Evolutionary conservation across 306 rosid genomes (phyloP).

Genomic region (Corylus heterophylla): DNA sequence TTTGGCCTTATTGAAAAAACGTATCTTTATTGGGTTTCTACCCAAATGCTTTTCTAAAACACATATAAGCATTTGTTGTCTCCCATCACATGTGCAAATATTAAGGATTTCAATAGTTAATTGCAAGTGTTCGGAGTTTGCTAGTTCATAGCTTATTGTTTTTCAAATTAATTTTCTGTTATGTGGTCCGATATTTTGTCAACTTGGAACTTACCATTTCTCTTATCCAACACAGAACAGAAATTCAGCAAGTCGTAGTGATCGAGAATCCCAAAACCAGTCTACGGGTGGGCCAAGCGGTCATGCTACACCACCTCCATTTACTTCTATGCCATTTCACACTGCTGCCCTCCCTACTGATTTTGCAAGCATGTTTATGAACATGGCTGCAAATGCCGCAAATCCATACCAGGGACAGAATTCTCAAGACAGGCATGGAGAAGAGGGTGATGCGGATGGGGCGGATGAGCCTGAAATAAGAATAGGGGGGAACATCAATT

Average conservation of each 20-base stretch:
- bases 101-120: neutral
- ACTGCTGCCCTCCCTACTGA: slow-evolving; percentile 35
- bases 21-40: neutral
- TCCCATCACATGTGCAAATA: neutral
- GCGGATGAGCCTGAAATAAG: slow-evolving; percentile 46
- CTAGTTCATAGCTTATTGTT: neutral
- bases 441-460: slow-evolving; percentile 30
- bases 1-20: neutral
- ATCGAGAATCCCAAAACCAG: slow-evolving; percentile 49
- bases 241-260: slow-evolving; percentile 41
- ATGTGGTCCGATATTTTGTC: neutral
- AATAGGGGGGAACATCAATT: slow-evolving; percentile 46
- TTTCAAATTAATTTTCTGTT: neutral
- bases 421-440: slow-evolving; percentile 44
- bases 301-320: slow-evolving; percentile 46
- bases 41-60: neutral
- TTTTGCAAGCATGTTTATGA: slow-evolving; percentile 66
- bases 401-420: slow-evolving; percentile 49
- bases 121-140: neutral
- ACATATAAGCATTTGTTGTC: neutral
- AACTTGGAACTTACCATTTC: neutral
- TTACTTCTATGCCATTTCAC: slow-evolving; percentile 54
- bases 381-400: slow-evolving; percentile 47
- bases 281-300: slow-evolving; percentile 53
- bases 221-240: slow-evolving; percentile 32